Evolutionary conservation across 768 basidiomycete species (phyloP), one percentile per base, ranked within the genome.

Genomic region (Suillus lakei): DNA sequence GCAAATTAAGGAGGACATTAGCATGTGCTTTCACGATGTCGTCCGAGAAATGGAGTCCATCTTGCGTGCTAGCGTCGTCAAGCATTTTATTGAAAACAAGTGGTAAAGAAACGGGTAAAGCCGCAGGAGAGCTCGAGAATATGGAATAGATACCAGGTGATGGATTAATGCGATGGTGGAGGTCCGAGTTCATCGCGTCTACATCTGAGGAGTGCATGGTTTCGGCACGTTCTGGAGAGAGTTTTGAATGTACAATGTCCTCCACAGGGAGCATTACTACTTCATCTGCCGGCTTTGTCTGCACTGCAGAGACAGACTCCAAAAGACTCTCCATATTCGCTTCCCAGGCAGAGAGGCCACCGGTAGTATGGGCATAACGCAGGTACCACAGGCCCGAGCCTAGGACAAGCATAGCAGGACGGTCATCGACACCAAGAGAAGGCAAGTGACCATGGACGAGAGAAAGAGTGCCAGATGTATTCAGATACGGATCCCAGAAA

Each of bases 351-450:
- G 89, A 78, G 46, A 96, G 81, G 4, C 93, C 93, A 28, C 93
- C 92, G 1, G 92, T 91, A 21, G 80, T 68, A 41, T 86, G 80
- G 0, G 88, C 81, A 74, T 96, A 89, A 28, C 93, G 88, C 51
- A 98, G 84, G 74, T 94, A 94, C 95, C 95, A 96, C 43, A 97
- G 80, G 0, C 95, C 95, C 16, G 91, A 89, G 12, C 95, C 95
- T 18, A 98, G 74, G 12, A 96, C 90, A 34, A 96, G 83, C 54
- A 98, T 77, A 0, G 90, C 87, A 1, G 92, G 85, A 78, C 68
- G 79, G 43, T 68, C 68, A 4, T 30, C 38, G 38, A 66, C 53
- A 16, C 58, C 16, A 58, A 48, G 48, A 2, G 1, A 54, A 30
- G 64, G 44, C 21, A 28, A 13, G 30, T 63, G 28, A 28, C 73